These are phyloP conservation scores for Pythium monospermum DNA, from an alignment of 352 stramenopile genomes.

Conservation along the genomic window DNA sequence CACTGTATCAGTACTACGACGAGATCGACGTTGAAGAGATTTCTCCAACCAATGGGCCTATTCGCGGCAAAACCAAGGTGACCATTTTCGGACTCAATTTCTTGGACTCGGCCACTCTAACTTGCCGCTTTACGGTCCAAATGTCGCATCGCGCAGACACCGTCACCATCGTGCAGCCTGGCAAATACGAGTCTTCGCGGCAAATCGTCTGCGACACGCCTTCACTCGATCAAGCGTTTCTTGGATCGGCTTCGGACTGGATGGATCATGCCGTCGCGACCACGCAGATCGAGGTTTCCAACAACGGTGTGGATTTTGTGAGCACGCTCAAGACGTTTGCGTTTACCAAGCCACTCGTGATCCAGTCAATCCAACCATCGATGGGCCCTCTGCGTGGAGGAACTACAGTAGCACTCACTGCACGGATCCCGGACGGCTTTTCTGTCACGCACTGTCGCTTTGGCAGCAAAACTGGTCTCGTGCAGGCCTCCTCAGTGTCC, in stretches of 20 bases:
- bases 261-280: background rate
- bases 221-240: slow-evolving; percentile 8
- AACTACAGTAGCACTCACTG: slow-evolving; percentile 19
- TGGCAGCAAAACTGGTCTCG: slow-evolving; percentile 10
- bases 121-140: slow-evolving; percentile 32
- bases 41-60: slow-evolving; percentile 30
- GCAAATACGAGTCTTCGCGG: slow-evolving; percentile 19
- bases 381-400: slow-evolving; percentile 24
- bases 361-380: slow-evolving; percentile 16
- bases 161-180: slow-evolving; percentile 13
- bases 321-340: slow-evolving; percentile 18
- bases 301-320: slow-evolving; percentile 48
- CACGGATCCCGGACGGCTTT: background rate
- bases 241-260: slow-evolving; percentile 6
- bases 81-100: slow-evolving; percentile 23
- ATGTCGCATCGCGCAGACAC: slow-evolving; percentile 18
- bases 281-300: slow-evolving; percentile 33
- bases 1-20: slow-evolving; percentile 31
- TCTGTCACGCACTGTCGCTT: slow-evolving; percentile 33
- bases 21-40: slow-evolving; percentile 25
- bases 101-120: slow-evolving; percentile 21
- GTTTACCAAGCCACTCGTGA: slow-evolving; percentile 19
- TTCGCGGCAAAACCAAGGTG: slow-evolving; percentile 26
- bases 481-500: slow-evolving; percentile 4
- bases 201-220: slow-evolving; percentile 19